These are phyloP conservation scores for Metschnikowia drakensbergensis DNA, from an alignment of 805 yeast species.

Conservation along the genomic window DNA sequence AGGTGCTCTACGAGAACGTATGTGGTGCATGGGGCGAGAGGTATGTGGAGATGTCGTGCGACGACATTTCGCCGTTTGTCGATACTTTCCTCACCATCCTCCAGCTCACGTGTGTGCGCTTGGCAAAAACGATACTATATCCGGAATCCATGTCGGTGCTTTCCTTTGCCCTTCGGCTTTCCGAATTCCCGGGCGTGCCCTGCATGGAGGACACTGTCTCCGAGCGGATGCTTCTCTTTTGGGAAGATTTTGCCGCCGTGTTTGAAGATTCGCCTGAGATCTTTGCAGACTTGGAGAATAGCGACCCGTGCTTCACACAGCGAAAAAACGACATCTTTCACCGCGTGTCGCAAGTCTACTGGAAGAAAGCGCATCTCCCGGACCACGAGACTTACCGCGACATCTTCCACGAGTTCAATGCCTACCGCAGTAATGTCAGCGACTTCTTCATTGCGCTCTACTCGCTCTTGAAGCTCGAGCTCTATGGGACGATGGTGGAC, in stretches of 20 bases:
- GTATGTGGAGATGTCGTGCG: constrained; percentile 33
- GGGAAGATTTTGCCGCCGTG: constrained; percentile 64
- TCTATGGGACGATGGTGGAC: constrained; percentile 42
- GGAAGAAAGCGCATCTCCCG: constrained; percentile 58
- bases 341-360: constrained; percentile 57
- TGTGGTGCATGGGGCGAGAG: constrained; percentile 45
- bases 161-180: constrained; percentile 47
- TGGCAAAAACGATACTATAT: constrained; percentile 39
- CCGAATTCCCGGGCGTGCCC: constrained; percentile 56
- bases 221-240: constrained; percentile 54
- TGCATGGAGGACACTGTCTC: constrained; percentile 54
- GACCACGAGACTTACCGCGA: constrained; percentile 29
- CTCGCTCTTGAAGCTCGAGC: constrained; percentile 54
- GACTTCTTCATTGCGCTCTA: constrained; percentile 74
- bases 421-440: constrained; percentile 68
- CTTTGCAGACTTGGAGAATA: constrained; percentile 16
- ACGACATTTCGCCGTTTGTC: constrained; percentile 28
- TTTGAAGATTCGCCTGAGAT: constrained; percentile 25
- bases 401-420: constrained; percentile 52
- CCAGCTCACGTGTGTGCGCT: constrained; percentile 42
- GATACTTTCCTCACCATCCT: constrained; percentile 44
- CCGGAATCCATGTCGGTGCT: constrained; percentile 39
- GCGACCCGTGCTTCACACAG: constrained; percentile 14
- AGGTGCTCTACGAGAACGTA: constrained; percentile 29
- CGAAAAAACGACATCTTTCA: constrained; percentile 38